Percentiles rank a stretch among this genome's conserved stretches.
Conservation (phyloP, 2,329 filamentous ascomycete genomes). For the Alternaria gaisen region DNA sequence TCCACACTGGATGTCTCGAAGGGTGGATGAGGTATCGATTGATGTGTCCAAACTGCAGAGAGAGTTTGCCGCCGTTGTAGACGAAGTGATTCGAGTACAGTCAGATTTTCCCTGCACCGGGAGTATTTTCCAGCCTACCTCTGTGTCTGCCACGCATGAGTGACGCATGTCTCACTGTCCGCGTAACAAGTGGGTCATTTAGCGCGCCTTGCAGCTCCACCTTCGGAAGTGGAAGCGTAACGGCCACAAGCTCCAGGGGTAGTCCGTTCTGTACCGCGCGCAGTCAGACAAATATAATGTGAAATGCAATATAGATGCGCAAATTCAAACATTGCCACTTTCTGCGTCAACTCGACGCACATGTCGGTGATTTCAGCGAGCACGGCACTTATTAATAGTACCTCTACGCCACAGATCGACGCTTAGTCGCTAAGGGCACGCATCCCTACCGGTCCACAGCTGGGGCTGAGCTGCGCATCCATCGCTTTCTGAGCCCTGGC, state of each 20-base stretch:
- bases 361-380: not conserved
- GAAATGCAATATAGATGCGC: not conserved
- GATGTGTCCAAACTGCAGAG: slow-evolving; percentile 94
- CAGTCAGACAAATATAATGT: not conserved
- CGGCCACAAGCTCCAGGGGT: slow-evolving; percentile 7
- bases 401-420: slow-evolving; percentile 18
- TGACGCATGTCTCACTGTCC: slow-evolving; percentile 8
- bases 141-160: not conserved
- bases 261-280: not conserved
- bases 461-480: slow-evolving; percentile 16
- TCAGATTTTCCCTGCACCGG: not conserved
- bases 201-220: not conserved
- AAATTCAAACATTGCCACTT: not conserved
- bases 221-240: not conserved
- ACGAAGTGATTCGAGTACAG: not conserved
- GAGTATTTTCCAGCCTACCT: not conserved
- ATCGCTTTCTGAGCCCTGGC: slow-evolving; percentile 12
- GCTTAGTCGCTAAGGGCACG: slow-evolving; percentile 6
- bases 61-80: slow-evolving; percentile 85
- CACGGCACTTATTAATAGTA: slow-evolving; percentile 15
- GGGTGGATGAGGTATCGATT: slow-evolving; percentile 94
- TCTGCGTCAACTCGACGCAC: not conserved
- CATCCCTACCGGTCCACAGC: slow-evolving; percentile 4
- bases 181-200: slow-evolving; percentile 12
- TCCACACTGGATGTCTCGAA: slow-evolving; percentile 90